A percentile compares a stretch with the other conserved stretches of the same genome.
These are phyloP conservation scores for Scutellaria baicalensis DNA, from an alignment of 257 asterid genomes.

Conservation along the genomic window DNA sequence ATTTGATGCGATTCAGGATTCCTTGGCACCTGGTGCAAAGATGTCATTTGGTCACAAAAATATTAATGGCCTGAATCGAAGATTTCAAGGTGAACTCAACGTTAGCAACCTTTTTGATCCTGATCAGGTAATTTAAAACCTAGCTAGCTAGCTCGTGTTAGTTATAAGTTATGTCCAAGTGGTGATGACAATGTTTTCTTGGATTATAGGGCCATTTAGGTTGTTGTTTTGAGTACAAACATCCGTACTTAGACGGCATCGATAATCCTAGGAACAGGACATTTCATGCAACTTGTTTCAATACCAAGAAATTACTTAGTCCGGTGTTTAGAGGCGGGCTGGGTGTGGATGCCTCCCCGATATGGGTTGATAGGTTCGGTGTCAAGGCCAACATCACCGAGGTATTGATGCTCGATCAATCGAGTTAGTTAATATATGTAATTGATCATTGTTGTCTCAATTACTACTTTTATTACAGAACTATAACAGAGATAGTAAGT, in stretches of 20 bases:
- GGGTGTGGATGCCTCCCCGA: constrained; percentile 63
- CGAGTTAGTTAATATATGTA: too few species aligned
- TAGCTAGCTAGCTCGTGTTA: too few species aligned
- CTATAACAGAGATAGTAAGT: constrained; percentile 75
- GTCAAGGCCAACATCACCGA: constrained; percentile 70
- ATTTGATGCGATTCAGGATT: constrained; percentile 44
- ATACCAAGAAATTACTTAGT: constrained; percentile 68
- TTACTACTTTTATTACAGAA: not conserved
- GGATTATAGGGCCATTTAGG: constrained; percentile 37
- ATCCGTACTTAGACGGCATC: constrained; percentile 73
- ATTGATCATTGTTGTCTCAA: too few species aligned
- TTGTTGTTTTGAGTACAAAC: constrained; percentile 70
- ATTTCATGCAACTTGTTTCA: constrained; percentile 66
- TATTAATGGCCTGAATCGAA: constrained; percentile 66
- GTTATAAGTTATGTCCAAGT: too few species aligned
- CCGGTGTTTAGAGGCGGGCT: constrained; percentile 87
- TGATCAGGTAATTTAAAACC: constrained; percentile 35
- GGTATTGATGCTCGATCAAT: constrained; percentile 8
- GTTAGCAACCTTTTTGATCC: constrained; percentile 70
- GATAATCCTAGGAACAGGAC: constrained; percentile 70
- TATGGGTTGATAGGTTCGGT: constrained; percentile 86
- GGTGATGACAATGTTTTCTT: too few species aligned
- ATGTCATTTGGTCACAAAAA: constrained; percentile 78
- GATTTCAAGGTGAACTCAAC: constrained; percentile 65
- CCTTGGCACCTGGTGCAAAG: constrained; percentile 78